phyloP scores from a whole-genome alignment of 768 basidiomycete species.

The Boletus huronensis region DNA sequence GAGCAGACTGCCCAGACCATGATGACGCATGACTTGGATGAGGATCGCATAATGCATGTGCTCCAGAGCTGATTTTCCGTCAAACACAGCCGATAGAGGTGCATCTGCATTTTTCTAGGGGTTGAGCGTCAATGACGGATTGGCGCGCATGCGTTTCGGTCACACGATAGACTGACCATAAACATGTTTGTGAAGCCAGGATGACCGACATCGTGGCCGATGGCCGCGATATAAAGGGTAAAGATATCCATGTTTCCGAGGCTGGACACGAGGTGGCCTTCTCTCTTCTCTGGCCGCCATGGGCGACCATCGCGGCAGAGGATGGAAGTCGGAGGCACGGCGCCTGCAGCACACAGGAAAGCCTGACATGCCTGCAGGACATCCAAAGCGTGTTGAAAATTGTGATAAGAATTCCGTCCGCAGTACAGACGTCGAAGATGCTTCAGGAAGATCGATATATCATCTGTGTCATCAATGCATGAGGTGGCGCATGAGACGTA shows the following conservation, averaged over 20 bases:
- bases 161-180: slow-evolving; percentile 58
- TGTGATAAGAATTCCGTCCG: slow-evolving; percentile 91
- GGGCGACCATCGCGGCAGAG: slow-evolving; percentile 39
- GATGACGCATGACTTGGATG: slow-evolving; percentile 71
- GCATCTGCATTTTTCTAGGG: slow-evolving; percentile 88
- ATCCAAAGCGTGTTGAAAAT: slow-evolving; percentile 95
- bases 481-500: slow-evolving; percentile 19
- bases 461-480: slow-evolving; percentile 43
- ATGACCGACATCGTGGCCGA: slow-evolving; percentile 97
- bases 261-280: slow-evolving; percentile 35
- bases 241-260: slow-evolving; percentile 74
- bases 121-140: slow-evolving; percentile 3
- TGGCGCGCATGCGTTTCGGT: neutral
- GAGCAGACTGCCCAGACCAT: slow-evolving; percentile 68
- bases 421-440: slow-evolving; percentile 93
- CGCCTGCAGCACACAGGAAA: slow-evolving; percentile 74
- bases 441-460: slow-evolving; percentile 73
- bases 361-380: slow-evolving; percentile 91
- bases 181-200: slow-evolving; percentile 93
- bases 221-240: slow-evolving; percentile 83
- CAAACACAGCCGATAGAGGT: slow-evolving; percentile 83
- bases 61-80: slow-evolving; percentile 87
- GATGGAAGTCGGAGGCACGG: slow-evolving; percentile 75
- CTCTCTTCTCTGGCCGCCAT: slow-evolving; percentile 39
- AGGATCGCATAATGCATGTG: slow-evolving; percentile 87